These are phyloP conservation scores for Pleurotus citrinopileatus DNA, from an alignment of 768 basidiomycete species.

Conservation along the genomic window DNA sequence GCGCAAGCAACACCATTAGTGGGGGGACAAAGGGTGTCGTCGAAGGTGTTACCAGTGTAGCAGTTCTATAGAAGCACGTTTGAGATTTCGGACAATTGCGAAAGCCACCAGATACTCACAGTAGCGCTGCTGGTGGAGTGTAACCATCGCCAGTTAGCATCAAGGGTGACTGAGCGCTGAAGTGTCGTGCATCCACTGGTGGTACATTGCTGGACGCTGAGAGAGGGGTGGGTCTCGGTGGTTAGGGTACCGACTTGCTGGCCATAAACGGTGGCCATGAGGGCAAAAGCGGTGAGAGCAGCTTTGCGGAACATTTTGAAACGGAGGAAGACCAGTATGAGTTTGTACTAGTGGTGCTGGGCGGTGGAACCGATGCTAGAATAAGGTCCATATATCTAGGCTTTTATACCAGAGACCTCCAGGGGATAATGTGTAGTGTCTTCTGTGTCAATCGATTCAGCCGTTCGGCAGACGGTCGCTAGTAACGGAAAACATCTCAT, in stretches of 20 bases:
- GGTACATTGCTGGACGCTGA: constrained; percentile 44
- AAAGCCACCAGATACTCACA: not conserved
- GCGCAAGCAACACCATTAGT: constrained; percentile 43
- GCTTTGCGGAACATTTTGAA: constrained; percentile 31
- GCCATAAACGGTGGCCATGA: constrained; percentile 34
- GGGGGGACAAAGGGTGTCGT: constrained; percentile 44
- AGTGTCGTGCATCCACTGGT: constrained; percentile 36
- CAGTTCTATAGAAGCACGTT: constrained; percentile 26
- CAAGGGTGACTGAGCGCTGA: constrained; percentile 38
- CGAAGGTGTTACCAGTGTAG: constrained; percentile 58
- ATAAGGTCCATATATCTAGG: not conserved
- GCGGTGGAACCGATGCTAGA: constrained; percentile 7
- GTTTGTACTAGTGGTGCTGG: not conserved
- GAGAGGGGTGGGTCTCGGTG: constrained; percentile 47
- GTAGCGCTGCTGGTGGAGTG: constrained; percentile 28
- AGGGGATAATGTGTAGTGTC: not conserved
- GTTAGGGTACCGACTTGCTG: constrained; percentile 49
- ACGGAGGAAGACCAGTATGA: not conserved
- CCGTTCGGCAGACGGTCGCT: not conserved
- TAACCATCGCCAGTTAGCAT: constrained; percentile 54
- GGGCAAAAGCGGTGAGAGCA: constrained; percentile 30
- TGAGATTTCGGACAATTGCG: too few relatives aligned
- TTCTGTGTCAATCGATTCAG: not conserved
- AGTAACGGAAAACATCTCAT: not conserved
- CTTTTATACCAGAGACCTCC: not conserved